A percentile compares a stretch with the other conserved stretches of the same genome.
Conservation (phyloP, 169 alveolate species). For the Babesia gibsoni region DNA sequence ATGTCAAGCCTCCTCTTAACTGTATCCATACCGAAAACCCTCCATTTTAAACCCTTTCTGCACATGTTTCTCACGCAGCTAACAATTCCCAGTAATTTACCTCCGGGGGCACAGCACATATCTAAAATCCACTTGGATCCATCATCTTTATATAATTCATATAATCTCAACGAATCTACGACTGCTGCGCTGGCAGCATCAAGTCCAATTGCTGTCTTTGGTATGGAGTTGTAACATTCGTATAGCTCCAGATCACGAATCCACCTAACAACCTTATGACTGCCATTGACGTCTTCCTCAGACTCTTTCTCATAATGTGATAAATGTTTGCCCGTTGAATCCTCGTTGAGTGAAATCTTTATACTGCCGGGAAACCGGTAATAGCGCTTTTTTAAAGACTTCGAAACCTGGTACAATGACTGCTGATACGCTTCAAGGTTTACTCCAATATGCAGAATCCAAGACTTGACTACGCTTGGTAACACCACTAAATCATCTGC, state of each 20-base stretch:
- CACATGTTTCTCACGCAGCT: constrained; percentile 71
- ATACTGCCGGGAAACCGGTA: constrained; percentile 14
- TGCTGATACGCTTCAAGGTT: constrained; percentile 23
- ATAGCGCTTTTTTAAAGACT: constrained; percentile 32
- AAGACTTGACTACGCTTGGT: constrained; percentile 27
- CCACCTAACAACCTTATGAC: constrained; percentile 35
- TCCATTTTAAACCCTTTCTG: constrained; percentile 73
- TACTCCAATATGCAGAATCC: constrained; percentile 51
- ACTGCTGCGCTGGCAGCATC: constrained; percentile 69
- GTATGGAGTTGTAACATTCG: constrained; percentile 9
- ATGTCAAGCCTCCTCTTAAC: constrained; percentile 88
- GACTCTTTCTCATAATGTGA: no score
- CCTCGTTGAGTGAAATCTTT: not conserved
- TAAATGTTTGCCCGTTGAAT: not conserved
- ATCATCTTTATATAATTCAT: not conserved
- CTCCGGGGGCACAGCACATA: constrained; percentile 99
- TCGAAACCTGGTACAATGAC: constrained; percentile 13
- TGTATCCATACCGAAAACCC: constrained; percentile 89
- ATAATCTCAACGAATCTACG: constrained; percentile 51
- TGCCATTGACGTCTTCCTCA: no score
- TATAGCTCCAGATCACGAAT: constrained; percentile 53
- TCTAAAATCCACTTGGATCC: constrained; percentile 78
- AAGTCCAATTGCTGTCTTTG: constrained; percentile 32
- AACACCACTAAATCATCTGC: constrained; percentile 4
- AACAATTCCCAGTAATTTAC: constrained; percentile 91